Base-by-base conservation (phyloP, 2,329 filamentous ascomycete species). In the Sclerotinia trifoliorum region DNA sequence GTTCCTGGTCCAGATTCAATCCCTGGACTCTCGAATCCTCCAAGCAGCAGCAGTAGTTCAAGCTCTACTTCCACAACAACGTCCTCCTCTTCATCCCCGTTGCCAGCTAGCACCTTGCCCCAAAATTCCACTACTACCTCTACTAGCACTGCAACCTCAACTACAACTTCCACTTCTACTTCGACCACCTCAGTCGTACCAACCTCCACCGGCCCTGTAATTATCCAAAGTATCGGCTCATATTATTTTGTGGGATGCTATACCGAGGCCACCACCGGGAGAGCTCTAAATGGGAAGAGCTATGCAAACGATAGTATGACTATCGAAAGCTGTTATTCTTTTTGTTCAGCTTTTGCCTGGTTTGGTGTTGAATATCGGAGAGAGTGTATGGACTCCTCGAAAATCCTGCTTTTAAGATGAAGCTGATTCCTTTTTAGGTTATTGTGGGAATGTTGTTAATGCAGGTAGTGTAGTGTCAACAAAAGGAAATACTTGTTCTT, bases 351-450 rank as follows among this genome's bases (percentile, higher is more conserved):
- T 10, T 77, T 71, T 29, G 64, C 62, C 0, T 77, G 71, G 29
- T 76, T 77, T 17, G 79, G 78, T 8, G 52, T 79, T 0, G 78
- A 80, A 68, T 80, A 79, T 70, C 72, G 73, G 5, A 69, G 70
- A 21, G 75, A 77, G 62, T 78, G 77, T 67, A 67, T 19, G 54
- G 13, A 57, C 24, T 54, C 68, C 35, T 66, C 32, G 11, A 24
- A 24, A 26, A n/a, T 19, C 26, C 19, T 44, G 26, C 2, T 54
- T 35, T 55, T 13, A 2, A 7, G 11, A 19, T 26, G 19, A 26
- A 57, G 42, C 35, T 57, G 3, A 60, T 21, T n/a, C 29, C n/a
- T 35, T 29, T 19, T 58, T 64, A 73, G 71, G 72, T 57, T 77
- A 74, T 42, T 77, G 75, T 67, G 76, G 71, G 0, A 73, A 76